Evolutionary conservation across 345 rosid genomes (phyloP), one percentile per base, ranked within the genome.

Genomic region (Stellera chamaejasme): DNA sequence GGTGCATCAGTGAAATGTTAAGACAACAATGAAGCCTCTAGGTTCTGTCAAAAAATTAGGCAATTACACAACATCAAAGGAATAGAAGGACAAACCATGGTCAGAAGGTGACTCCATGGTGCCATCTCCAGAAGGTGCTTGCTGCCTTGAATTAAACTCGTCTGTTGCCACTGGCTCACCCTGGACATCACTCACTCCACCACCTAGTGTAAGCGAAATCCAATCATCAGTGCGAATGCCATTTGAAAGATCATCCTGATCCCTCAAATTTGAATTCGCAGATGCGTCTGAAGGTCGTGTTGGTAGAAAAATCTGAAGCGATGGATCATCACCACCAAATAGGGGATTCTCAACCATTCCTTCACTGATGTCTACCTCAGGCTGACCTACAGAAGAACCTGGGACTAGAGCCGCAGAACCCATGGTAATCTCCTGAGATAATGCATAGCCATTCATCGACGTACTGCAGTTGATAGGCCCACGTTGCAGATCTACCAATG

Each of bases 131-230:
- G 81, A 60, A 27, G 84, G 78, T 42, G 78, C 63, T 57, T 74
- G 86, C 68, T 72, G 88, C 66, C 73, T 70, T 27, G 81, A 62
- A 65, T 68, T 78, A 50, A 81, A 55, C 52, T 91, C 84, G 53
- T 84, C 77, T 56, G 78, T 59, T 56, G 75, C 47, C 48, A 69
- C 63, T 28, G 82, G 52, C 14, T 80, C 82, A 56, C 77, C 71
- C 13, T 75, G 83, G 69, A 69, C 64, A 32, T 82, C 77, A 53
- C 72, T 58, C 14, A 71, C 76, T 68, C 83, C 76, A 67, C 79
- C 99, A 32, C 99, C 97, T 55, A 93, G 90, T 55, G 90, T 83
- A 59, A 93, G 95, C 54, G 97, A 93, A 52, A 89, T 83, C 95
- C 95, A 93, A 69, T 87, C 99, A 46, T 90, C 97, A 56, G 71